phyloP scores from a whole-genome alignment of 1,284 basidiomycete species.

The Cryptococcus sp. region DNA sequence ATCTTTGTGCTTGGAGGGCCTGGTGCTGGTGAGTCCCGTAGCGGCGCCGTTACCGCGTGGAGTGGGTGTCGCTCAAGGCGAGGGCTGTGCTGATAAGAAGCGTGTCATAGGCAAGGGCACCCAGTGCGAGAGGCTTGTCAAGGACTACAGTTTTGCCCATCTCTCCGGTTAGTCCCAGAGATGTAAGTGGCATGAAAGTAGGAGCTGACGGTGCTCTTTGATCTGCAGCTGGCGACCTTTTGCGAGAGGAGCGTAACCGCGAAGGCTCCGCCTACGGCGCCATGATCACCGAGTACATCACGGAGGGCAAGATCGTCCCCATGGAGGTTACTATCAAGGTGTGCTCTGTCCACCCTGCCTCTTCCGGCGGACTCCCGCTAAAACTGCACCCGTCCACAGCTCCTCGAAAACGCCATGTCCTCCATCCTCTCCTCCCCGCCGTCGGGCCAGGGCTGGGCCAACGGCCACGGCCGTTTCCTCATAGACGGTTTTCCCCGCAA shows the following conservation, averaged over 20 bases:
- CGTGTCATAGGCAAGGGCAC: slow-evolving; percentile 89
- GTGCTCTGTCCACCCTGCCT: slow-evolving; percentile 6
- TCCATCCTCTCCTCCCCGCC: slow-evolving; percentile 56
- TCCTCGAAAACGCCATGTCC: slow-evolving; percentile 89
- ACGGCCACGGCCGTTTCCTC: slow-evolving; percentile 80
- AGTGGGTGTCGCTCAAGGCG: background rate
- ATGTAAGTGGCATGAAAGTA: background rate
- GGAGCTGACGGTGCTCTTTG: background rate
- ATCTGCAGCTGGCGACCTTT: slow-evolving; percentile 83
- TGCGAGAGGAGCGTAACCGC: slow-evolving; percentile 89
- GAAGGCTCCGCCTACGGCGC: slow-evolving; percentile 80
- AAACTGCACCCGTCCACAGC: slow-evolving; percentile 38
- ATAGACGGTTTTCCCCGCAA: slow-evolving; percentile 98
- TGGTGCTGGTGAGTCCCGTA: slow-evolving; percentile 67
- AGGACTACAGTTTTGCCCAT: slow-evolving; percentile 87
- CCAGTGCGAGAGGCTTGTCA: slow-evolving; percentile 83
- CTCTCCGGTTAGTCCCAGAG: slow-evolving; percentile 67
- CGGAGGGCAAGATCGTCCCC: slow-evolving; percentile 91
- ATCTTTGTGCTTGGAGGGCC: slow-evolving; percentile 97
- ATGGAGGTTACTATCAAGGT: slow-evolving; percentile 92
- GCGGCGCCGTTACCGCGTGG: background rate
- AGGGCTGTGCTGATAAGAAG: slow-evolving; percentile 8
- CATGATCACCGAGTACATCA: slow-evolving; percentile 85
- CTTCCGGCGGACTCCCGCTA: background rate
- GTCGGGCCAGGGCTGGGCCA: slow-evolving; percentile 56